Base-by-base conservation (phyloP, 352 stramenopile genomes). In the Phytophthora niederhauseri region DNA sequence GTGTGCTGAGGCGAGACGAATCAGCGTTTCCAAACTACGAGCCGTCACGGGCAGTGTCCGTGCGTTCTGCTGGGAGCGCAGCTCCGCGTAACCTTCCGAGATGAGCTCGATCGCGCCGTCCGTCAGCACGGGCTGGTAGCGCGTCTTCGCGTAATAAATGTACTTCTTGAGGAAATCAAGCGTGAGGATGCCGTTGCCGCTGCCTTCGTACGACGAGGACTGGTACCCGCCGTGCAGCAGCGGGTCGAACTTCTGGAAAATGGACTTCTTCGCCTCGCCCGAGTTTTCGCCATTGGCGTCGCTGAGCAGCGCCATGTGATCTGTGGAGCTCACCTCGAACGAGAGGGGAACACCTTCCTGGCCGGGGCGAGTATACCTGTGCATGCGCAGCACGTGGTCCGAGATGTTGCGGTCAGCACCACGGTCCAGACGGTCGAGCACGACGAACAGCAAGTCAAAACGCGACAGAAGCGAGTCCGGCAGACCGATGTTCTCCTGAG, bases 401-500 rank as follows among this genome's bases (percentile, higher is more conserved):
- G 97, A 98, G 70, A 99, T 99, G 54, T 90, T 93, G 24, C 97
- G 87, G 71, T 99, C 97, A 14, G 84, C 92, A 28, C 94, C 93
- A 14, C 94, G 91, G 74, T 99, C 96, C 46, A 99, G 85, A 62
- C 99, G 96, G 86, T 99, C 98, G 31, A 99, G 89, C 12, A 99
- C 98, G 34, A 99, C 98, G 78, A 99, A 99, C 6, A 99, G 81
- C 64, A 99, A 88, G 83, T 99, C 98, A 78, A 99, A 99, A 91
- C 98, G 98, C 65, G 92, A 99, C 20, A 99, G 82, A 43, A 99
- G 81, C n/a, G 98, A 99, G 78, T 99, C 98, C 0, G 98, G 98
- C 15, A 99, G 83, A 43, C 98, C 89, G 55, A 99, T 99, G 80
- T 99, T 99, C 61, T 99, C 97, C 76, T 99, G 97, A 9, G 98